Evolutionary conservation across 129 eudicot genomes (phyloP).

Genomic region (Flaveria trinervia): DNA sequence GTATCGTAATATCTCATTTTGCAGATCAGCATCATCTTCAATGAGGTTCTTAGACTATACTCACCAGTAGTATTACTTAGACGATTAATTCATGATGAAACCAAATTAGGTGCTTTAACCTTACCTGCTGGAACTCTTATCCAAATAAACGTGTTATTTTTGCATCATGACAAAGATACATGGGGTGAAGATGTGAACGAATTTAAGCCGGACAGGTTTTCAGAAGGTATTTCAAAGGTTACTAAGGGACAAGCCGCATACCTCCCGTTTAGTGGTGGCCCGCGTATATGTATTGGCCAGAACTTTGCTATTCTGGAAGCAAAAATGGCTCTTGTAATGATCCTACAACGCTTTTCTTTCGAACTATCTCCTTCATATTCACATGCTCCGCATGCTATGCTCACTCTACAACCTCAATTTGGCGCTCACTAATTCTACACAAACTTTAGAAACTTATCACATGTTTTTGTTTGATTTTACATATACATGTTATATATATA

Average conservation of each 20-base stretch:
- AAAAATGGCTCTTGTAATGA: slow-evolving; percentile 28
- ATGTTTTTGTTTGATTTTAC: not conserved
- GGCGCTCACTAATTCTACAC: slow-evolving; percentile 27
- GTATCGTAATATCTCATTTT: not conserved
- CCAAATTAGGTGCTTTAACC: slow-evolving; percentile 30
- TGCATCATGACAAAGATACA: slow-evolving; percentile 24
- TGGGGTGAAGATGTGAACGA: slow-evolving; percentile 39
- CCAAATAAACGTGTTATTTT: slow-evolving; percentile 13
- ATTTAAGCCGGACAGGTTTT: slow-evolving; percentile 34
- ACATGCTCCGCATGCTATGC: slow-evolving; percentile 27
- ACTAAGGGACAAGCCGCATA: slow-evolving; percentile 24
- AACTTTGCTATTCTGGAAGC: slow-evolving; percentile 28
- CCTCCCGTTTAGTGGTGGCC: slow-evolving; percentile 36
- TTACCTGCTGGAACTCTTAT: slow-evolving; percentile 22
- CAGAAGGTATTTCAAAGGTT: slow-evolving; percentile 22
- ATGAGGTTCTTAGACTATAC: slow-evolving; percentile 38
- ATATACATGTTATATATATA: not conserved
- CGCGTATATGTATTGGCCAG: slow-evolving; percentile 32
- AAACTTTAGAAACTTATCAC: not conserved
- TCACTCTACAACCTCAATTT: slow-evolving; percentile 30
- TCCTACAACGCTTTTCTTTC: slow-evolving; percentile 26
- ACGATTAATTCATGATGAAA: slow-evolving; percentile 12
- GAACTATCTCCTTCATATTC: slow-evolving; percentile 31
- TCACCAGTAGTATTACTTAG: slow-evolving; percentile 10
- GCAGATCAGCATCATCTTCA: slow-evolving; percentile 11